phyloP scores from a whole-genome alignment of 1,284 basidiomycete genomes.

The Ceratobasidium sp. region DNA sequence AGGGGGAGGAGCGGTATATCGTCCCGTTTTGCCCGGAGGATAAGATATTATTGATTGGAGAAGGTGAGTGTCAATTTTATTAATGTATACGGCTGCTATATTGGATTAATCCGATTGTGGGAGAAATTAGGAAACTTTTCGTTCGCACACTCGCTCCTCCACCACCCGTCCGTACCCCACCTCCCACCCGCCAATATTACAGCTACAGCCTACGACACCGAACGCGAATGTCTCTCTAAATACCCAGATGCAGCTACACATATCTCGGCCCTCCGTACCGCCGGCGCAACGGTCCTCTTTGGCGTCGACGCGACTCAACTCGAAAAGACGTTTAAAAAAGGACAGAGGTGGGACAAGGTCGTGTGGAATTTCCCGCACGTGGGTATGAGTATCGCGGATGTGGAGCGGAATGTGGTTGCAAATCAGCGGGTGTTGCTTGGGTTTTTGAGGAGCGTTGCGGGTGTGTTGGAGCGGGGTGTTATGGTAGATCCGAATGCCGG shows the following conservation, averaged over 20 bases:
- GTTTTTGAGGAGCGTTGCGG: slow-evolving; percentile 78
- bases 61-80: slow-evolving; percentile 57
- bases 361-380: slow-evolving; percentile 98
- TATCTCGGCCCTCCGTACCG: slow-evolving; percentile 62
- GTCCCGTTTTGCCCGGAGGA: slow-evolving; percentile 80
- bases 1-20: slow-evolving; percentile 13
- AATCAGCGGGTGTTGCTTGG: slow-evolving; percentile 90
- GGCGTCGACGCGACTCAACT: slow-evolving; percentile 83
- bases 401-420: slow-evolving; percentile 89
- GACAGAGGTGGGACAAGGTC: slow-evolving; percentile 74
- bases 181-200: slow-evolving; percentile 70
- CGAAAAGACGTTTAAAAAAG: slow-evolving; percentile 64
- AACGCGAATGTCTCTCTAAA: slow-evolving; percentile 78
- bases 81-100: not conserved
- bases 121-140: slow-evolving; percentile 79
- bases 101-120: not conserved
- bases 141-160: slow-evolving; percentile 78
- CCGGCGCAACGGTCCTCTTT: slow-evolving; percentile 79
- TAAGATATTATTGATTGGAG: slow-evolving; percentile 87
- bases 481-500: slow-evolving; percentile 54
- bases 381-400: slow-evolving; percentile 92
- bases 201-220: slow-evolving; percentile 87
- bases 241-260: slow-evolving; percentile 75
- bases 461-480: slow-evolving; percentile 67
- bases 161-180: slow-evolving; percentile 58